These are phyloP conservation scores for Ulota crispa DNA, from an alignment of 225 moss, liverwort and hornwort species.

Conservation along the genomic window DNA sequence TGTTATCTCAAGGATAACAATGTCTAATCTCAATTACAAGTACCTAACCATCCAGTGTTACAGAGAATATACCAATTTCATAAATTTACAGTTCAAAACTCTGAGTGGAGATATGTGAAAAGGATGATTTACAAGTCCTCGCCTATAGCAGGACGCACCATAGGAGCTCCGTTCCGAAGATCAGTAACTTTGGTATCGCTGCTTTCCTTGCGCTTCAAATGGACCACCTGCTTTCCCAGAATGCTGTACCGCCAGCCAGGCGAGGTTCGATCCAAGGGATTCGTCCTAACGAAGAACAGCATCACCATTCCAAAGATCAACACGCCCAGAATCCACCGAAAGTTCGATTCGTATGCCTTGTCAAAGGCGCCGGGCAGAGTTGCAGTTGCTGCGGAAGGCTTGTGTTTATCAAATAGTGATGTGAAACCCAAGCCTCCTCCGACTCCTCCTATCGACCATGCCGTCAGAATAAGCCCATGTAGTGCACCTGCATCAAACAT, in stretches of 20 bases:
- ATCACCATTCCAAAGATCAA: conserved; percentile 42
- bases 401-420: conserved; percentile 42
- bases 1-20: neutral
- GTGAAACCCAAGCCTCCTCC: conserved; percentile 78
- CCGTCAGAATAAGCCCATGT: conserved; percentile 67
- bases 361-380: conserved; percentile 37
- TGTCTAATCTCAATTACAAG: neutral
- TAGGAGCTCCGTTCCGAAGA: neutral
- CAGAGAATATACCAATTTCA: neutral
- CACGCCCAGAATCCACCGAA: conserved; percentile 58
- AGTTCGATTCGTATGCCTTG: conserved; percentile 50
- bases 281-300: conserved; percentile 60
- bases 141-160: neutral
- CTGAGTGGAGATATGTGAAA: neutral
- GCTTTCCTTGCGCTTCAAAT: conserved; percentile 32
- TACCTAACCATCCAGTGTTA: neutral
- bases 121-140: neutral
- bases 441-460: conserved; percentile 74
- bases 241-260: conserved; percentile 70
- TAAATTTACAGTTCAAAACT: too few relatives aligned
- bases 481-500: conserved; percentile 36
- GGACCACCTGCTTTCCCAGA: conserved; percentile 53
- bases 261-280: conserved; percentile 43
- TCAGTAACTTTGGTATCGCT: conserved; percentile 13
- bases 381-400: conserved; percentile 23